Evolutionary conservation across 495 filamentous ascomycete genomes (phyloP).

Genomic region (Penicillium crystallinum): DNA sequence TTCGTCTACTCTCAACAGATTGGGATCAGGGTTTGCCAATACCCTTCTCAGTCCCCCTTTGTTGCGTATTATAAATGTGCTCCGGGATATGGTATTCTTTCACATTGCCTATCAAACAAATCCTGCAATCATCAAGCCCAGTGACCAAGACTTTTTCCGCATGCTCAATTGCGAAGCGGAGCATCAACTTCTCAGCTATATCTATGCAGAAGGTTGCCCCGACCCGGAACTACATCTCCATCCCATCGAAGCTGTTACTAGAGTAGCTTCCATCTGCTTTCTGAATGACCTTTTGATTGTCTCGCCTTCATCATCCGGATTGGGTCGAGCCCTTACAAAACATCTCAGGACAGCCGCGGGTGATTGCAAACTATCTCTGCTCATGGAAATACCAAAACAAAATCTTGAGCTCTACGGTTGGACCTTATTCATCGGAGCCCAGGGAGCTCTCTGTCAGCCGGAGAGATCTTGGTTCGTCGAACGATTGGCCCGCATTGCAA

Average conservation of each 20-base stretch:
- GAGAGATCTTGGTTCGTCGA: constrained; percentile 31
- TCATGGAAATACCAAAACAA: constrained; percentile 18
- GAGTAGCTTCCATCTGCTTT: constrained; percentile 28
- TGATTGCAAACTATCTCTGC: constrained; percentile 15
- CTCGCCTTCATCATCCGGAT: constrained; percentile 27
- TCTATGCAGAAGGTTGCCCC: constrained; percentile 15
- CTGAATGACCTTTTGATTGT: constrained; percentile 33
- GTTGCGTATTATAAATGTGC: constrained; percentile 16
- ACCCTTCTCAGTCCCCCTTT: constrained; percentile 21
- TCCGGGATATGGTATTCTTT: constrained; percentile 28
- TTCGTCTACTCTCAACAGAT: constrained; percentile 19
- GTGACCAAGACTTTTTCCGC: constrained; percentile 29
- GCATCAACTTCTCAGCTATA: constrained; percentile 34
- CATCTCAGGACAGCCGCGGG: constrained; percentile 19
- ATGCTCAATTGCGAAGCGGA: constrained; percentile 28
- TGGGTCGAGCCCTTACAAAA: constrained; percentile 35
- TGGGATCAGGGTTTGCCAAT: constrained; percentile 26
- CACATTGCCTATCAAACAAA: constrained; percentile 12
- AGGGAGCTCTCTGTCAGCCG: constrained; percentile 23
- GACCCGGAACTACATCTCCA: constrained; percentile 9
- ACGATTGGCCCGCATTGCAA: constrained; percentile 20
- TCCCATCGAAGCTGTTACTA: constrained; percentile 27
- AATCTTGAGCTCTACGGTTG: constrained; percentile 24
- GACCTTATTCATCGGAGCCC: constrained; percentile 31
- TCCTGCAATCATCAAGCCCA: constrained; percentile 6